A percentile compares a stretch with the other conserved stretches of the same genome.
Evolutionary conservation across 1,284 basidiomycete genomes (phyloP).

Genomic region (Microstroma glucosiphilum): DNA sequence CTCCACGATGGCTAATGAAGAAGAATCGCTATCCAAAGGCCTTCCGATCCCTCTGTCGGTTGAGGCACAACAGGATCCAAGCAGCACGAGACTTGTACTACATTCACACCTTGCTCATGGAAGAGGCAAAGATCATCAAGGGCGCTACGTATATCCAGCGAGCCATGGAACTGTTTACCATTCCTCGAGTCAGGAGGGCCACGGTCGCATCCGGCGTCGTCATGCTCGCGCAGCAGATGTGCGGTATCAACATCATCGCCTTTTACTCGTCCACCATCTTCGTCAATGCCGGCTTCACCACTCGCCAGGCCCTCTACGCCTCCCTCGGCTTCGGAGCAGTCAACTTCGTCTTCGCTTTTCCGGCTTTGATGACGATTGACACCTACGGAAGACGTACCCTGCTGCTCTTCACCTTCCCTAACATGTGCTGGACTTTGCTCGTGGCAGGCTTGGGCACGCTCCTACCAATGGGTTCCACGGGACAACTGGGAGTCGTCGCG

Average conservation of each 20-base stretch:
- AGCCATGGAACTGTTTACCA: conserved; percentile 61
- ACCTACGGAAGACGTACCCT: conserved; percentile 40
- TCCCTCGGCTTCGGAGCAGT: conserved; percentile 45
- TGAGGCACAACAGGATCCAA: conserved; percentile 64
- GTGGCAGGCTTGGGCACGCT: conserved; percentile 52
- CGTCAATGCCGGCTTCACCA: conserved; percentile 16
- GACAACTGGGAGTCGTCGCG: conserved; percentile 33
- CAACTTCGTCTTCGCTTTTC: conserved; percentile 47
- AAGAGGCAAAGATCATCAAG: conserved; percentile 59
- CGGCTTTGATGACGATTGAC: conserved; percentile 43
- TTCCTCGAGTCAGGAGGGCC: conserved; percentile 53
- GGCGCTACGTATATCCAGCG: conserved; percentile 52
- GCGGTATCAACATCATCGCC: conserved; percentile 8
- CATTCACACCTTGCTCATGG: conserved; percentile 56
- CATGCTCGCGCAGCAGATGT: conserved; percentile 32
- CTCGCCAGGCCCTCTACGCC: conserved; percentile 32
- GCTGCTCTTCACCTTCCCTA: conserved; percentile 39
- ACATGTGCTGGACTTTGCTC: conserved; percentile 37
- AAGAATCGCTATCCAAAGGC: conserved; percentile 53
- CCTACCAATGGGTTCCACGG: conserved; percentile 51
- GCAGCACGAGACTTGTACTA: conserved; percentile 62
- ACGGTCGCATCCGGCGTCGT: conserved; percentile 56
- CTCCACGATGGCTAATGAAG: conserved; percentile 10
- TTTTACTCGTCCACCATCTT: conserved; percentile 21
- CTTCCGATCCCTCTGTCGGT: conserved; percentile 60